Conservation (phyloP, 176 grass and related monocot genomes). For the Saccharum officinarum region DNA sequence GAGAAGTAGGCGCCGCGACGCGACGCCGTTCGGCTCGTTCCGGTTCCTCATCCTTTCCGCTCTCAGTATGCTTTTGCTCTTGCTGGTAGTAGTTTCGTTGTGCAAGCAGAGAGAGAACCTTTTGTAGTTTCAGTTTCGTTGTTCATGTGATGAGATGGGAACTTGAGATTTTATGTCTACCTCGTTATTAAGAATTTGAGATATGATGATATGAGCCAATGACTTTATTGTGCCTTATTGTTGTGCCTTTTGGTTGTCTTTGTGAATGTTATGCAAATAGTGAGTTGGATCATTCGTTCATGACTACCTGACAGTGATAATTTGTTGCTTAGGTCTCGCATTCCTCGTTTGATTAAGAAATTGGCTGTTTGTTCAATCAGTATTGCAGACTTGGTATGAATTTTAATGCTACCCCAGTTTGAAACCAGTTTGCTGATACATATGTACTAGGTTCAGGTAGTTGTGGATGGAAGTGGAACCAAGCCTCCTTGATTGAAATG, state of each 20-base stretch:
- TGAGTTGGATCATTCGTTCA: neutral
- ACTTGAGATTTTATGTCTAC: conserved; percentile 13
- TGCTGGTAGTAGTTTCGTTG: conserved; percentile 26
- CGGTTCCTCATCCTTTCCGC: neutral
- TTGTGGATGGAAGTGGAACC: neutral
- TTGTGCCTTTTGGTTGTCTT: neutral
- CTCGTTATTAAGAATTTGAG: conserved; percentile 24
- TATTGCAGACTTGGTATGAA: too few species aligned
- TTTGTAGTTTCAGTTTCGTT: conserved; percentile 14
- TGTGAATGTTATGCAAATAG: neutral
- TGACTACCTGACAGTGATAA: neutral
- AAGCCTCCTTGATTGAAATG: neutral
- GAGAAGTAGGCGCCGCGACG: conserved; percentile 53
- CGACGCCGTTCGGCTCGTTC: neutral
- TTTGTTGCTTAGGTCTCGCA: neutral
- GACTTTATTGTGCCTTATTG: neutral
- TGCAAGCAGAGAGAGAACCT: conserved; percentile 16
- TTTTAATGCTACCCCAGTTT: neutral
- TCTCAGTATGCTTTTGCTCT: neutral
- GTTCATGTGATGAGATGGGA: conserved; percentile 13
- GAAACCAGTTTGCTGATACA: neutral
- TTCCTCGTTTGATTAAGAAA: neutral
- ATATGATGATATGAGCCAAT: conserved; percentile 27
- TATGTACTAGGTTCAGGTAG: neutral
- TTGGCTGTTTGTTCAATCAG: neutral